Conservation (phyloP, 441 rosid species). For the Erodium texanum region DNA sequence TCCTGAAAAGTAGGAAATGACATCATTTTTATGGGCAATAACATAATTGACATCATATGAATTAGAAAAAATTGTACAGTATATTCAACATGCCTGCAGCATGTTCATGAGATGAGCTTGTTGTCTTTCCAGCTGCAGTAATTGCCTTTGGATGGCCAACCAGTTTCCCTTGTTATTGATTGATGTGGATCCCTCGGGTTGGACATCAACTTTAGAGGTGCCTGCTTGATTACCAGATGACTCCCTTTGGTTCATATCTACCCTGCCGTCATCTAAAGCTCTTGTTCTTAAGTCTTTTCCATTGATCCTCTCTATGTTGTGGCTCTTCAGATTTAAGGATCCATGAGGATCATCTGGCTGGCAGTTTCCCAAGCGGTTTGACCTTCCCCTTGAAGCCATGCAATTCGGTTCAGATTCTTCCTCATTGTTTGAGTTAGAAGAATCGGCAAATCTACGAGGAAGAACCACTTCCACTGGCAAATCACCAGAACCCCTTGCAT, state of each 20-base stretch:
- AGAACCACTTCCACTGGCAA: conserved; percentile 90
- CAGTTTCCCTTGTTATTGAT: conserved; percentile 70
- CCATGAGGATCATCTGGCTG: conserved; percentile 42
- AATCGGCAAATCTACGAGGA: conserved; percentile 57
- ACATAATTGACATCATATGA: conserved; percentile 3
- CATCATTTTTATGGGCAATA: too few relatives aligned
- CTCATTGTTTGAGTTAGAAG: conserved; percentile 47
- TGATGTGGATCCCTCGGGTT: conserved; percentile 67
- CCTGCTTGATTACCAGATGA: conserved; percentile 41
- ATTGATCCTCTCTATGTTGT: conserved; percentile 38
- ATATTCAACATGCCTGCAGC: conserved; percentile 63
- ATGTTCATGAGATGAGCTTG: conserved; percentile 87
- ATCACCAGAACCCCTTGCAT: conserved; percentile 63
- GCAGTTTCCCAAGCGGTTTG: conserved; percentile 36
- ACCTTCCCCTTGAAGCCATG: conserved; percentile 38
- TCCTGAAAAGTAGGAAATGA: conserved; percentile 43
- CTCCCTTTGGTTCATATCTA: conserved; percentile 46
- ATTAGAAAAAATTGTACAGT: conserved; percentile 14
- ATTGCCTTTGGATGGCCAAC: conserved; percentile 95
- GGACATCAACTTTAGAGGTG: conserved; percentile 51
- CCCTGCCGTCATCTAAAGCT: conserved; percentile 46
- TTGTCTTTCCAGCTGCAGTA: conserved; percentile 85
- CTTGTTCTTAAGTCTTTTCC: conserved; percentile 49
- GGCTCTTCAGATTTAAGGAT: conserved; percentile 34
- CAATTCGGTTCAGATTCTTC: conserved; percentile 49